These are phyloP conservation scores for Euphorbia lathyris DNA, from an alignment of 345 rosid species.

Conservation along the genomic window DNA sequence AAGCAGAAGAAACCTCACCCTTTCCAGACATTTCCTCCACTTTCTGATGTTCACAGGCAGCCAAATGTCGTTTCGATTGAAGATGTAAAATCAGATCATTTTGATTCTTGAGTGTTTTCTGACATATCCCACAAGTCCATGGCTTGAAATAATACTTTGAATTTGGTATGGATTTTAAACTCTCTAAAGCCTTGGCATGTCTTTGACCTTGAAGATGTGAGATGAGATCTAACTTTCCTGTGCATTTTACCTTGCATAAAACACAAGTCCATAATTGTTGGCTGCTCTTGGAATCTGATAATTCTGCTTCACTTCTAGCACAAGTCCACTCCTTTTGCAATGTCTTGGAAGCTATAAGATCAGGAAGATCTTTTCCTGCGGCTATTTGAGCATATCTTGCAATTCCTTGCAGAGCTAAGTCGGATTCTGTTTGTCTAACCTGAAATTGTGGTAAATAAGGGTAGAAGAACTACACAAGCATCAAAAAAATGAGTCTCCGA, in stretches of 20 bases:
- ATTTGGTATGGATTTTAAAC: conserved; percentile 6
- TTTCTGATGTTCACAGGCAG: background rate
- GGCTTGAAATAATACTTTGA: background rate
- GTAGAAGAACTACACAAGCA: too few relatives aligned
- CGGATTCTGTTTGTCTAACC: conserved; percentile 5
- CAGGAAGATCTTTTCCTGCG: background rate
- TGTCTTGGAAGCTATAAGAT: conserved; percentile 5
- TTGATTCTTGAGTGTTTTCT: background rate
- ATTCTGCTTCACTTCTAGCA: conserved; percentile 13
- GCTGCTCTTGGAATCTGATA: background rate
- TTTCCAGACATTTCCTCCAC: background rate
- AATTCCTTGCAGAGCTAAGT: conserved; percentile 1
- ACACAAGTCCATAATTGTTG: background rate
- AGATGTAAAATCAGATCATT: background rate
- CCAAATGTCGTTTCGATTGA: background rate
- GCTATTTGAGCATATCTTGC: background rate
- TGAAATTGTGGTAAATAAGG: background rate
- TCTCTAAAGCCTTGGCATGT: conserved; percentile 20
- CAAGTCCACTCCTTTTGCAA: conserved; percentile 32
- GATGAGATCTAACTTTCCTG: background rate
- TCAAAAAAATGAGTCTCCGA: too few relatives aligned
- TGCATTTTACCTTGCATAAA: background rate
- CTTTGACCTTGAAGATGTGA: conserved; percentile 27
- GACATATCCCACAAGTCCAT: conserved; percentile 4
- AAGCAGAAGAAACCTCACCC: background rate